A percentile compares a stretch with the other conserved stretches of the same genome.
Evolutionary conservation across 768 basidiomycete genomes (phyloP).

Genomic region (Mycena venus): DNA sequence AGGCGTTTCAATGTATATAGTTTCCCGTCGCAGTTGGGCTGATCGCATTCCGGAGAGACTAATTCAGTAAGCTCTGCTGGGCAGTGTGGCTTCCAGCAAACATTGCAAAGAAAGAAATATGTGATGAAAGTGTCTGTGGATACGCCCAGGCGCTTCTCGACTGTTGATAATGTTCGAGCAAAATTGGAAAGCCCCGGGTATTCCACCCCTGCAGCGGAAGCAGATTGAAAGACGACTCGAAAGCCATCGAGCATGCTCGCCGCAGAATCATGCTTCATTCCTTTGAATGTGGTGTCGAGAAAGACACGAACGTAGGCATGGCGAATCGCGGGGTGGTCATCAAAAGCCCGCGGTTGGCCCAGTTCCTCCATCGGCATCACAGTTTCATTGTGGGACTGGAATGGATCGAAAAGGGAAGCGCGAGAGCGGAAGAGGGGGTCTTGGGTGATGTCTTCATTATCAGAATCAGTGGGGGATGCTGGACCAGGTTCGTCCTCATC

Average conservation of each 20-base stretch:
- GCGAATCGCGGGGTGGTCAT: constrained; percentile 39
- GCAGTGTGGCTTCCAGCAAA: constrained; percentile 37
- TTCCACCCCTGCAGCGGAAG: not conserved
- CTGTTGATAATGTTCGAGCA: constrained; percentile 34
- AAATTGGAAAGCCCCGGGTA: constrained; percentile 32
- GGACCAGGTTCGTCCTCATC: not conserved
- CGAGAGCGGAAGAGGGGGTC: not conserved
- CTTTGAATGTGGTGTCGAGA: constrained; percentile 31
- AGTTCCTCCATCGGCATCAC: not conserved
- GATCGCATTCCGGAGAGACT: not conserved
- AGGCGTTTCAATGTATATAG: constrained; percentile 29
- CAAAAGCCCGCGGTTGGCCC: constrained; percentile 33
- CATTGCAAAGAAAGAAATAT: constrained; percentile 35
- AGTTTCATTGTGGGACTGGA: not conserved
- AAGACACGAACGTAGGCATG: constrained; percentile 39
- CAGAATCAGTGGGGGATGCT: not conserved
- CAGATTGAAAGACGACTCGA: not conserved
- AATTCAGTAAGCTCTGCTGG: constrained; percentile 22
- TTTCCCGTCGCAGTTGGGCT: constrained; percentile 26
- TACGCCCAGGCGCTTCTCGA: constrained; percentile 38
- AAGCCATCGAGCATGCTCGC: constrained; percentile 22
- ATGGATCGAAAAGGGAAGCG: not conserved
- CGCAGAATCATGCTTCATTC: constrained; percentile 25
- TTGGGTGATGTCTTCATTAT: not conserved
- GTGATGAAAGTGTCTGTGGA: constrained; percentile 32